phyloP scores from a whole-genome alignment of 2,329 filamentous ascomycete species.

The Colletotrichum ledebouriae region DNA sequence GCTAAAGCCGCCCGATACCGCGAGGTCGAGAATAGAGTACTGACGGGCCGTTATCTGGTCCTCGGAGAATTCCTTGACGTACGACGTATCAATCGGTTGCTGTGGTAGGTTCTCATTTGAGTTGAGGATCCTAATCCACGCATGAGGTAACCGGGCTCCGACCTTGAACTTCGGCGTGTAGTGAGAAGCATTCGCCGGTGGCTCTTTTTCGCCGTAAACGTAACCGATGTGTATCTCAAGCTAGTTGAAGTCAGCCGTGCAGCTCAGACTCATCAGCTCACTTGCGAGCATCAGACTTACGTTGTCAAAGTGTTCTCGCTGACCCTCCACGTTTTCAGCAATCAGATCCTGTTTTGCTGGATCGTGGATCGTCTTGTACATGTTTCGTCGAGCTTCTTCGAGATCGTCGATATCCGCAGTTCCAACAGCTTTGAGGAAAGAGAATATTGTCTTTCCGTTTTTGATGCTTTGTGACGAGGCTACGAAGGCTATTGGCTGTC shows the following conservation, averaged over 20 bases:
- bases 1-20: constrained; percentile 35
- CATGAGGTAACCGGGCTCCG: constrained; percentile 57
- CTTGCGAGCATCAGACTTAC: constrained; percentile 17
- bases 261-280: neutral
- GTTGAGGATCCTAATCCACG: constrained; percentile 50
- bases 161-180: constrained; percentile 53
- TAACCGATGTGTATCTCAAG: constrained; percentile 60
- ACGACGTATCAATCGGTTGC: constrained; percentile 51
- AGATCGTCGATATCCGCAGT: constrained; percentile 49
- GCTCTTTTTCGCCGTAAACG: constrained; percentile 52
- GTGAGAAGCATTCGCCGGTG: constrained; percentile 53
- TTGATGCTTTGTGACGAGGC: constrained; percentile 59
- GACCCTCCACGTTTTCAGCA: constrained; percentile 51
- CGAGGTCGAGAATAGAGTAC: constrained; percentile 54
- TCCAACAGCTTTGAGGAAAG: constrained; percentile 54
- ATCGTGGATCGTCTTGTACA: constrained; percentile 49
- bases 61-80: constrained; percentile 49
- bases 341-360: constrained; percentile 49
- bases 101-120: constrained; percentile 23
- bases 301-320: constrained; percentile 59
- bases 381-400: constrained; percentile 48
- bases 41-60: constrained; percentile 46
- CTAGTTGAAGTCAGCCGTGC: constrained; percentile 15
- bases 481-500: constrained; percentile 54
- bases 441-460: constrained; percentile 59